A percentile compares a stretch with the other conserved stretches of the same genome.
Conservation (phyloP, 2,329 filamentous ascomycete species). For the Aureobasidium leucospermi region DNA sequence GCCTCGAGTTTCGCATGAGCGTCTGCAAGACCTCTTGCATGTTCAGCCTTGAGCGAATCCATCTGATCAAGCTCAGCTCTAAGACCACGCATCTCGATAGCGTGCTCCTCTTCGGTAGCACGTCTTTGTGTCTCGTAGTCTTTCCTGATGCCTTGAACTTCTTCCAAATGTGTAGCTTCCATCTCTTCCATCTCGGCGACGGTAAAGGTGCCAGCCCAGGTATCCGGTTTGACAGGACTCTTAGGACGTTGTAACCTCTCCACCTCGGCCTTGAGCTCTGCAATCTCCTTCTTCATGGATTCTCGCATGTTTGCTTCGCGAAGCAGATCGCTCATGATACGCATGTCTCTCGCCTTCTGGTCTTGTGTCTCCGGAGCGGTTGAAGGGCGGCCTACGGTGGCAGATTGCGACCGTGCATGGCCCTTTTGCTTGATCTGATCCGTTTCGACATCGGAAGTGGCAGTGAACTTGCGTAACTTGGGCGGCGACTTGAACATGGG, state of each 20-base stretch:
- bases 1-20: background rate
- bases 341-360: slow-evolving; percentile 14
- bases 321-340: slow-evolving; percentile 18
- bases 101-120: slow-evolving; percentile 10
- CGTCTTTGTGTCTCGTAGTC: slow-evolving; percentile 11
- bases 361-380: slow-evolving; percentile 15
- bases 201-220: background rate
- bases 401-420: slow-evolving; percentile 15
- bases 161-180: slow-evolving; percentile 8
- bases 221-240: slow-evolving; percentile 8
- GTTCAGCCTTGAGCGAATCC: background rate
- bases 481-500: slow-evolving; percentile 10
- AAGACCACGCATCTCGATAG: background rate
- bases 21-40: background rate
- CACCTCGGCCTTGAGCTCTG: slow-evolving; percentile 14
- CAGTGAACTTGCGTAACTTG: slow-evolving; percentile 5
- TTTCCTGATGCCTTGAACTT: slow-evolving; percentile 4
- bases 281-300: slow-evolving; percentile 14
- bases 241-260: slow-evolving; percentile 6
- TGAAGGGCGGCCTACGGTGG: slow-evolving; percentile 8
- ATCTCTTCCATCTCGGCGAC: slow-evolving; percentile 12
- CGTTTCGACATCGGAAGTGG: slow-evolving; percentile 14
- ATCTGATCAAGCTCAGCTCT: background rate
- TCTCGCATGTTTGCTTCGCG: slow-evolving; percentile 15
- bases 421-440: slow-evolving; percentile 12